Base-by-base conservation (phyloP, 2,329 filamentous ascomycete genomes). In the Aspergillus brasiliensis region DNA sequence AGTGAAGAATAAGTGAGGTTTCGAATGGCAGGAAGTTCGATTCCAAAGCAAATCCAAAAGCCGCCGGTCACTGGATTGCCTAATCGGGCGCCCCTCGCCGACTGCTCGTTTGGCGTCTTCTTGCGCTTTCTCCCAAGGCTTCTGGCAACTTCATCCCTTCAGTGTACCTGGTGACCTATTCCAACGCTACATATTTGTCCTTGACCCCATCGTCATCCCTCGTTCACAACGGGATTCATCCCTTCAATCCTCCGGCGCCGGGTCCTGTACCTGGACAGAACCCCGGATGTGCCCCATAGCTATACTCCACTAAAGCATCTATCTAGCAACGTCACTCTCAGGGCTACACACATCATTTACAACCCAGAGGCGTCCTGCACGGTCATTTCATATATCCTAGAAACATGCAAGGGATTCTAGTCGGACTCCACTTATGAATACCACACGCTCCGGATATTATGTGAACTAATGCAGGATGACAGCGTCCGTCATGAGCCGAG, bases 11-110 rank as follows among this genome's bases (percentile, higher is more conserved):
- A 34, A 15, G 31, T 34, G 31, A 34, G 31, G 31, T 34, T 34
- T 34, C 13, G 31, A 34, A 10, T 34, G 13, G 31, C 31, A 34
- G 31, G 31, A 34, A 34, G 28, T 34, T 34, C 28, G 28, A 34
- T 34, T 34, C 28, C 28, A 34, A 34, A 34, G 31, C 31, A 34
- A 34, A 34, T 34, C 31, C 31, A 34, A 34, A 55, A 28, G 25
- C 52, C 52, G 52, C 52, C 38, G 17, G 56, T 51, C 56, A 46
- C 56, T 51, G 56, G 34, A 21, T 57, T 57, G 56, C 56, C 47
- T 51, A 21, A 57, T 57, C 56, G 37, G 52, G 52, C 27, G 5
- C 38, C 46, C 46, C 25, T 28, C 46, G 25, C 25, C 46, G 23
- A 49, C 46, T 49, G 4, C n/a, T 19, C 21, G 8, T 44, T 31